Evolutionary conservation across 257 asterid species (phyloP).

Genomic region (Anisodus tanguticus): DNA sequence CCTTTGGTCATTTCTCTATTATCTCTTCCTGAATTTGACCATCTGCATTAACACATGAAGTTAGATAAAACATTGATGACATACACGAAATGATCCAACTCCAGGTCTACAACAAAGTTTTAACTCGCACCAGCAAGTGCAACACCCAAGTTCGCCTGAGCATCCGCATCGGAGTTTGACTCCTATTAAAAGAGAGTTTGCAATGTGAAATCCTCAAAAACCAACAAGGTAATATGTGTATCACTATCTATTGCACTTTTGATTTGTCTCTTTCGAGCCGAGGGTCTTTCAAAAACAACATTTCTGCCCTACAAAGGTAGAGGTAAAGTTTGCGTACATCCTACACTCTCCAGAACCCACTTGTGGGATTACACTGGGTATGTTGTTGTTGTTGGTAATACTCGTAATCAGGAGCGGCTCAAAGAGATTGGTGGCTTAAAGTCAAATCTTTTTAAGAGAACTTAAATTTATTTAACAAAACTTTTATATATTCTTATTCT

Average conservation of each 20-base stretch:
- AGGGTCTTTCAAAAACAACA: too few species aligned
- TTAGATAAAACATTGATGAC: background rate
- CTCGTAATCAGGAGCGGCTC: too few species aligned
- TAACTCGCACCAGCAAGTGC: conserved; percentile 68
- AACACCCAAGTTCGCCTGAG: conserved; percentile 87
- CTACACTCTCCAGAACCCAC: too few species aligned
- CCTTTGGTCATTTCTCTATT: conserved; percentile 46
- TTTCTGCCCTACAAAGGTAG: too few species aligned
- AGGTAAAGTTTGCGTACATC: too few species aligned
- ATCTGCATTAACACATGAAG: conserved; percentile 45
- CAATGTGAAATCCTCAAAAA: background rate
- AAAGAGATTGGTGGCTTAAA: too few species aligned
- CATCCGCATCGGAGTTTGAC: conserved; percentile 86
- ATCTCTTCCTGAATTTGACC: conserved; percentile 75
- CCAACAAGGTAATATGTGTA: conserved; percentile 6
- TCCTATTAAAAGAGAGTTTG: conserved; percentile 48
- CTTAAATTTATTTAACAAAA: too few species aligned
- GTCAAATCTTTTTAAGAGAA: conserved; percentile 43
- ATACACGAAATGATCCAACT: background rate
- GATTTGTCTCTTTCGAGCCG: too few species aligned
- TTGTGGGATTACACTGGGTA: too few species aligned
- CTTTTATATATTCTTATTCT: too few species aligned
- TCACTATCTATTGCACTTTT: too few species aligned
- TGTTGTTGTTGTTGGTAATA: too few species aligned
- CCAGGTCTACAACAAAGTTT: background rate